A percentile compares a stretch with the other conserved stretches of the same genome.
Conservation (phyloP, 768 basidiomycete genomes). For the Ramaria sp. region DNA sequence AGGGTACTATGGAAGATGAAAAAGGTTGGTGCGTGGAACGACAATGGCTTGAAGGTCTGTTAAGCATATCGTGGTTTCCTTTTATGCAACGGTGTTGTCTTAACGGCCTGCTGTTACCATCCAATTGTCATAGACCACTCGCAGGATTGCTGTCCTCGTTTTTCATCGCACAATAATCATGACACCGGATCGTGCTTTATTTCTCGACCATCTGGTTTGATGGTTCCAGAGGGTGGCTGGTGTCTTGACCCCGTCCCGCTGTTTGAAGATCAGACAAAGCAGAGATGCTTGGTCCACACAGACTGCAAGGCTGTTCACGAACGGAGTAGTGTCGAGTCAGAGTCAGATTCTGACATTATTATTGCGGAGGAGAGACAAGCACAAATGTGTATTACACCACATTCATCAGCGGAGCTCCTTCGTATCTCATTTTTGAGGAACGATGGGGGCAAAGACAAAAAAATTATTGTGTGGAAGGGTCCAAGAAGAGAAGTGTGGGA, state of each 20-base stretch:
- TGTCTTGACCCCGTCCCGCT: constrained; percentile 50
- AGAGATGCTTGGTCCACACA: constrained; percentile 29
- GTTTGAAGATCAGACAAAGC: constrained; percentile 25
- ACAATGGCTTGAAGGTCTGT: constrained; percentile 21
- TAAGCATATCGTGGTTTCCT: background rate
- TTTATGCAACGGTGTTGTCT: background rate
- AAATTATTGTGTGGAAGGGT: constrained; percentile 66
- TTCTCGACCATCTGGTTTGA: constrained; percentile 12
- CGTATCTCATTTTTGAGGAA: constrained; percentile 35
- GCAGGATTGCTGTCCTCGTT: constrained; percentile 3
- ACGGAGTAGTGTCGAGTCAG: background rate
- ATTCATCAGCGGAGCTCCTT: constrained; percentile 38
- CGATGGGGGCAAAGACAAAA: constrained; percentile 17
- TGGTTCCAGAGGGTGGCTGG: constrained; percentile 22
- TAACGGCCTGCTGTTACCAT: background rate
- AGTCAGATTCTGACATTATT: constrained; percentile 4
- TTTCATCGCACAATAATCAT: constrained; percentile 6
- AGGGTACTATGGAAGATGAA: background rate
- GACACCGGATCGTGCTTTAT: constrained; percentile 7
- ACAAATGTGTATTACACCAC: constrained; percentile 44
- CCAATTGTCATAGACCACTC: background rate
- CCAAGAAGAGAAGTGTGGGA: constrained; percentile 53
- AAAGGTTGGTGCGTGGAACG: constrained; percentile 53
- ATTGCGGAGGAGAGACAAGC: constrained; percentile 25
- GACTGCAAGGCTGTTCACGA: background rate